These are phyloP conservation scores for Apiotrichum gracile DNA, from an alignment of 1,284 basidiomycete species.

Conservation along the genomic window DNA sequence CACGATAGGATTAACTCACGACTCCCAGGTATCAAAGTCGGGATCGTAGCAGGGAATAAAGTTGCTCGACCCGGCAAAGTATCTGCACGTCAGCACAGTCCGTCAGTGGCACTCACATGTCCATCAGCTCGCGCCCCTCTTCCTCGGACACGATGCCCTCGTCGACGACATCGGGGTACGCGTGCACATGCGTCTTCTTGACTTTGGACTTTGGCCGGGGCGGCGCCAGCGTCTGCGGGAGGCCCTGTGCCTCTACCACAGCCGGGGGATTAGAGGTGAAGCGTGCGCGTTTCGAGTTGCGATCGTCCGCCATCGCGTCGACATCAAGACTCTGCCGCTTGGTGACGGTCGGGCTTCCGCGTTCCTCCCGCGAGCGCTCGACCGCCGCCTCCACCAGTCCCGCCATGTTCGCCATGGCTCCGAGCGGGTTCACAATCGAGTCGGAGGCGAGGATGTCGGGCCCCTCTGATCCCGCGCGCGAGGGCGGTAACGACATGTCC, in stretches of 20 bases:
- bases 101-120: conserved; percentile 56
- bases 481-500: conserved; percentile 38
- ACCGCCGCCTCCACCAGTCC: conserved; percentile 47
- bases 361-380: conserved; percentile 42
- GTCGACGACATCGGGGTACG: conserved; percentile 43
- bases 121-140: conserved; percentile 75
- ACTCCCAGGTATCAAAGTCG: conserved; percentile 68
- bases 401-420: conserved; percentile 45
- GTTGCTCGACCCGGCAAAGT: conserved; percentile 76
- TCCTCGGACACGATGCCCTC: conserved; percentile 64
- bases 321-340: conserved; percentile 7
- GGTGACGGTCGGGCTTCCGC: neutral
- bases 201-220: conserved; percentile 23
- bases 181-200: conserved; percentile 39
- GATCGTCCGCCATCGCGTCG: conserved; percentile 2
- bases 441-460: conserved; percentile 37
- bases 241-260: conserved; percentile 33
- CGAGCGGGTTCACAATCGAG: conserved; percentile 44
- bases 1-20: conserved; percentile 21
- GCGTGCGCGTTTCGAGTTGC: conserved; percentile 21
- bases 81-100: conserved; percentile 35
- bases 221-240: conserved; percentile 24
- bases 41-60: conserved; percentile 81
- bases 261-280: conserved; percentile 16
- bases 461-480: conserved; percentile 34